A percentile compares a stretch with the other conserved stretches of the same genome.
Evolutionary conservation across 2,329 filamentous ascomycete genomes (phyloP).

Genomic region (Zasmidium citrigriseum): DNA sequence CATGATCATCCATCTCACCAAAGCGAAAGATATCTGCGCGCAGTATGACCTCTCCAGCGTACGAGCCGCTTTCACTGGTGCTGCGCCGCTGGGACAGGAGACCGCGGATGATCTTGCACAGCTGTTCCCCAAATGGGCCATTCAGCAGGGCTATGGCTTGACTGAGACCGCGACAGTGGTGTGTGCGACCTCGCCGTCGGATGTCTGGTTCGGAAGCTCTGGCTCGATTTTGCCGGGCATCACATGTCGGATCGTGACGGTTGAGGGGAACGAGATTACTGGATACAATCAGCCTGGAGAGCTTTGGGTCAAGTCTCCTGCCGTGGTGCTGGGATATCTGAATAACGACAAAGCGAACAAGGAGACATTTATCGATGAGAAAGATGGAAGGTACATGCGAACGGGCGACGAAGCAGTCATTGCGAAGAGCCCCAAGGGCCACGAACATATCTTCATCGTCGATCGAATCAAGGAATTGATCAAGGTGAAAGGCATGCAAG

Average conservation of each 20-base stretch:
- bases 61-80: slow-evolving; percentile 67
- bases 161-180: slow-evolving; percentile 78
- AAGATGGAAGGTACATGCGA: slow-evolving; percentile 64
- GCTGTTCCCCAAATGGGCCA: slow-evolving; percentile 63
- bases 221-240: slow-evolving; percentile 68
- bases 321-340: slow-evolving; percentile 78
- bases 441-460: slow-evolving; percentile 82
- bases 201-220: slow-evolving; percentile 71
- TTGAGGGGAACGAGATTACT: slow-evolving; percentile 70
- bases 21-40: slow-evolving; percentile 59
- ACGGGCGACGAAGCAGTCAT: slow-evolving; percentile 85
- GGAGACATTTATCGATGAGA: slow-evolving; percentile 65
- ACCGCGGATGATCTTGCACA: slow-evolving; percentile 65
- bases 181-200: slow-evolving; percentile 58
- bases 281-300: slow-evolving; percentile 76
- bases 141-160: slow-evolving; percentile 68
- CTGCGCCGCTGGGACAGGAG: slow-evolving; percentile 75
- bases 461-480: slow-evolving; percentile 72
- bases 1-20: slow-evolving; percentile 75
- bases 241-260: slow-evolving; percentile 66
- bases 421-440: slow-evolving; percentile 61
- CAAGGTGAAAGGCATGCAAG: slow-evolving; percentile 68
- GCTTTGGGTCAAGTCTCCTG: slow-evolving; percentile 74
- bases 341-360: slow-evolving; percentile 81
- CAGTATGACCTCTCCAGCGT: slow-evolving; percentile 74